Evolutionary conservation across 768 basidiomycete species (phyloP).

Genomic region (Trametes cingulata): DNA sequence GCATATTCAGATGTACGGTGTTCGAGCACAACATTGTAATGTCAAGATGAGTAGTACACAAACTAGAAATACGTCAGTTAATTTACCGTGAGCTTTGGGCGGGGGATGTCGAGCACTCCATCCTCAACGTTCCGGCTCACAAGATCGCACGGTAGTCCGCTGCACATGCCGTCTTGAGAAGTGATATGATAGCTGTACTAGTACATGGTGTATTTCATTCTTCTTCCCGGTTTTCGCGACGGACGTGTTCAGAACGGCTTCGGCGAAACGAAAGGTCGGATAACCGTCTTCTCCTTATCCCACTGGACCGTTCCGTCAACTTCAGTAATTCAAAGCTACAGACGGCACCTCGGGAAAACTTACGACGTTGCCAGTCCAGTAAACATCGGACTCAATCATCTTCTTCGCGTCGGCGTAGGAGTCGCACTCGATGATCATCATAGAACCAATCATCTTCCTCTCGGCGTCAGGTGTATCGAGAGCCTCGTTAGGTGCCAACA

Average conservation of each 20-base stretch:
- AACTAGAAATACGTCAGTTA: too few species aligned
- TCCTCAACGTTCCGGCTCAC: too few species aligned
- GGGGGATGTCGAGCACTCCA: too few species aligned
- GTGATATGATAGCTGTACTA: too few species aligned
- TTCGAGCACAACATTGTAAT: too few species aligned
- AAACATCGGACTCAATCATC: constrained; percentile 42
- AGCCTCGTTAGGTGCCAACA: constrained; percentile 22
- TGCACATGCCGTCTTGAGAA: too few species aligned
- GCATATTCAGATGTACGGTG: too few species aligned
- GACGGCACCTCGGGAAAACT: constrained; percentile 23
- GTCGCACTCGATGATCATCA: constrained; percentile 53
- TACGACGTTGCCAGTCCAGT: constrained; percentile 46
- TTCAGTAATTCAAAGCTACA: background rate
- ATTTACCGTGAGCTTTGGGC: too few species aligned
- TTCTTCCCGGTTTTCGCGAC: too few species aligned
- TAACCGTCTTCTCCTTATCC: constrained; percentile 24
- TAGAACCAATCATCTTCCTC: constrained; percentile 61
- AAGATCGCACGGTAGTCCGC: too few species aligned
- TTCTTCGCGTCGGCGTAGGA: constrained; percentile 48
- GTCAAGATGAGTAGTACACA: too few species aligned
- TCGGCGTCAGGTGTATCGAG: constrained; percentile 32
- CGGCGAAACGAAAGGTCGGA: constrained; percentile 14
- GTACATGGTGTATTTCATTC: too few species aligned
- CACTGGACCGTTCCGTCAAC: background rate
- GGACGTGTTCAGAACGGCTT: constrained; percentile 6